Conservation (phyloP, 2,329 filamentous ascomycete species). For the Pseudocercospora ulei region DNA sequence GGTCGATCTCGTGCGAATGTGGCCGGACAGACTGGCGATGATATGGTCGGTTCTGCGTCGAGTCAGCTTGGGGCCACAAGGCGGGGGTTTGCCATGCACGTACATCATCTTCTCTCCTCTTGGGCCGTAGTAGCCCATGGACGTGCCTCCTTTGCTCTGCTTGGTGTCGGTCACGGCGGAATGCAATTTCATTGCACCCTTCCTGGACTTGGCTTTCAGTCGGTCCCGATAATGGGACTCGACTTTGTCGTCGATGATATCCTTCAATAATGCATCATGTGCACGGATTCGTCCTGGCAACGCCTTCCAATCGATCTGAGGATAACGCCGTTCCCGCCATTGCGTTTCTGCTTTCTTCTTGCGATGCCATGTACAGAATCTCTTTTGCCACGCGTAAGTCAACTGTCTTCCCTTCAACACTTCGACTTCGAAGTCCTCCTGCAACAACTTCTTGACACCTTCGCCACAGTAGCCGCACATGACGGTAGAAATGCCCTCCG, state of each 20-base stretch:
- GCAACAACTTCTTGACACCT: slow-evolving; percentile 19
- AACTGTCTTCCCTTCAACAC: slow-evolving; percentile 20
- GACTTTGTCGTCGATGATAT: slow-evolving; percentile 25
- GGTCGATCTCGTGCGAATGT: slow-evolving; percentile 27
- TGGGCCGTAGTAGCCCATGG: slow-evolving; percentile 34
- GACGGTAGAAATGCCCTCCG: neutral
- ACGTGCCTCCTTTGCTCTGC: slow-evolving; percentile 12
- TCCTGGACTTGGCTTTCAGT: slow-evolving; percentile 23
- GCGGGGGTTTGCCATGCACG: slow-evolving; percentile 13
- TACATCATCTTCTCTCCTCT: slow-evolving; percentile 33
- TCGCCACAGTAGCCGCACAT: slow-evolving; percentile 27
- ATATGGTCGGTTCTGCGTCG: slow-evolving; percentile 31
- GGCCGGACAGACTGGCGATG: slow-evolving; percentile 24
- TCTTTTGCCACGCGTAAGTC: slow-evolving; percentile 30
- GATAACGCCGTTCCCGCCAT: slow-evolving; percentile 31
- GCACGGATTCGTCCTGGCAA: slow-evolving; percentile 26
- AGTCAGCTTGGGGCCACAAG: slow-evolving; percentile 9
- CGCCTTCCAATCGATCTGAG: slow-evolving; percentile 31
- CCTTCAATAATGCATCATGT: slow-evolving; percentile 24
- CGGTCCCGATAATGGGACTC: slow-evolving; percentile 26
- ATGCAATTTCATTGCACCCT: slow-evolving; percentile 20
- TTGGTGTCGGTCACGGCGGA: slow-evolving; percentile 14
- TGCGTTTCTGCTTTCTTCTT: slow-evolving; percentile 23
- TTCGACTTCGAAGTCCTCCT: slow-evolving; percentile 31
- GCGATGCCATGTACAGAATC: slow-evolving; percentile 33